Evolutionary conservation across 2,329 filamentous ascomycete genomes (phyloP).

Genomic region (Diplodia seriata): DNA sequence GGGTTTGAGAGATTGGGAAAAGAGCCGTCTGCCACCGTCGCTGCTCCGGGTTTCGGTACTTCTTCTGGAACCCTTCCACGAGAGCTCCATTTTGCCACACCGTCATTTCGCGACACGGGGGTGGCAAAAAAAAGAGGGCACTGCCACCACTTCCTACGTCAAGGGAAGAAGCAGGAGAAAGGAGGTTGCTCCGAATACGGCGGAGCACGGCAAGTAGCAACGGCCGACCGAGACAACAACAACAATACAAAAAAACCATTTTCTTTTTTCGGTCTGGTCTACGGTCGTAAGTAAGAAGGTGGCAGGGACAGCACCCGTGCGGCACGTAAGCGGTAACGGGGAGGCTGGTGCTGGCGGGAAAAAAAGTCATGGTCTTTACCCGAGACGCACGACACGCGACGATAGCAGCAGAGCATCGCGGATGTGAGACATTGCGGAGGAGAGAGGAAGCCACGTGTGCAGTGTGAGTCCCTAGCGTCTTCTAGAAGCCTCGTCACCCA

Average conservation of each 20-base stretch:
- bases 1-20: neutral
- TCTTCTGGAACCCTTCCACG: neutral
- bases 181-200: neutral
- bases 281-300: slow-evolving; percentile 20
- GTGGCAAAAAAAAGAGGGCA: neutral
- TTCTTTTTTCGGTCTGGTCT: neutral
- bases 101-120: slow-evolving; percentile 22
- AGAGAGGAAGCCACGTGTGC: slow-evolving; percentile 21
- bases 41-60: neutral
- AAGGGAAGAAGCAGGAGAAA: neutral
- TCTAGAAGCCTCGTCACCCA: slow-evolving; percentile 26
- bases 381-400: slow-evolving; percentile 2
- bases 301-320: slow-evolving; percentile 1
- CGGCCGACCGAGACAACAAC: neutral
- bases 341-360: neutral
- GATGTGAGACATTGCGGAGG: slow-evolving; percentile 21
- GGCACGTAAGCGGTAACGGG: neutral
- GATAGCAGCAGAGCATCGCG: neutral
- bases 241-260: neutral
- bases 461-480: neutral
- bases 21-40: neutral
- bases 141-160: neutral
- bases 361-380: neutral
- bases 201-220: neutral
- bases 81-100: slow-evolving; percentile 19